A percentile compares a stretch with the other conserved stretches of the same genome.
These are phyloP conservation scores for Fagus sylvatica DNA, from an alignment of 306 rosid genomes.

Conservation along the genomic window DNA sequence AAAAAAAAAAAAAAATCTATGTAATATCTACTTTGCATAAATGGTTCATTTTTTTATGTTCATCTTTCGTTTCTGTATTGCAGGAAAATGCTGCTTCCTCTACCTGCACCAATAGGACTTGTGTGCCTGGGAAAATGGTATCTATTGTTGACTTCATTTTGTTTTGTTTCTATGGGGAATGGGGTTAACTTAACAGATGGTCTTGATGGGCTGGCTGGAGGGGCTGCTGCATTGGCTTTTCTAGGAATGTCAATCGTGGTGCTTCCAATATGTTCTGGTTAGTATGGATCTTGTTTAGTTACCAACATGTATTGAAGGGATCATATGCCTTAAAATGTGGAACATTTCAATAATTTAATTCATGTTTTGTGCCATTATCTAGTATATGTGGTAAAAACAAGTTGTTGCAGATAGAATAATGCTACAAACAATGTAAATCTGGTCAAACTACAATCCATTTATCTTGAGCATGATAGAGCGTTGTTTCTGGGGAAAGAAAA, in stretches of 20 bases:
- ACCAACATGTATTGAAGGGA: neutral
- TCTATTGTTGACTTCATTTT: conserved; percentile 69
- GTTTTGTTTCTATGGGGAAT: conserved; percentile 86
- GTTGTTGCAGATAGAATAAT: neutral
- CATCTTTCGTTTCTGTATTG: conserved; percentile 28
- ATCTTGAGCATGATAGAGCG: neutral
- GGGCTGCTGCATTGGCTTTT: conserved; percentile 91
- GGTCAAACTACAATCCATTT: neutral
- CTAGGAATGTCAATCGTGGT: conserved; percentile 92
- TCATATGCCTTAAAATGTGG: neutral
- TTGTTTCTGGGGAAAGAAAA: neutral
- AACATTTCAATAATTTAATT: neutral
- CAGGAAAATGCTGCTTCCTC: conserved; percentile 90
- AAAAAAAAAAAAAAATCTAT: too few species aligned
- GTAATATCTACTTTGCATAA: neutral
- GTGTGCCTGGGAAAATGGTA: conserved; percentile 73
- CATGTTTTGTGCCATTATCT: neutral
- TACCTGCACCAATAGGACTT: conserved; percentile 78
- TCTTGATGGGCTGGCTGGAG: conserved; percentile 96
- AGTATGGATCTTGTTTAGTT: conserved; percentile 34
- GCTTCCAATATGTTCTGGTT: conserved; percentile 94
- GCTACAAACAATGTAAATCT: neutral
- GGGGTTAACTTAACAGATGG: conserved; percentile 85
- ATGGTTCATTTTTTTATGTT: conserved; percentile 14
- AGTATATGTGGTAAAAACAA: neutral